Base-by-base conservation (phyloP, 345 rosid species). In the Orychophragmus violaceus region DNA sequence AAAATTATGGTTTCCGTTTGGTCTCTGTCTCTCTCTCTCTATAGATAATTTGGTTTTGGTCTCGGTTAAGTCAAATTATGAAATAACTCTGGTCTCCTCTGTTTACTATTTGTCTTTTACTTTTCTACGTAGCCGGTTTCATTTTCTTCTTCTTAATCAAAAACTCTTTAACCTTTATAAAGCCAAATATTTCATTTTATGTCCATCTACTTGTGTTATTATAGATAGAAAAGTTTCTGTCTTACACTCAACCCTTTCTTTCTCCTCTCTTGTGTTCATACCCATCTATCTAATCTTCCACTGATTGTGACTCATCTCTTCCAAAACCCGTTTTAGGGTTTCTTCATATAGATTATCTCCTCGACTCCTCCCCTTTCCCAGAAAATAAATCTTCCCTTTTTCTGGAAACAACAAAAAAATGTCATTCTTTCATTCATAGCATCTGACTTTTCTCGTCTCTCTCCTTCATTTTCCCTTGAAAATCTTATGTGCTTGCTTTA, bases 351-450 rank as follows among this genome's bases (percentile, higher is more conserved):
- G 2, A 13, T 11, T 6, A 45, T 67, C n/a, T n/a, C n/a, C n/a
- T n/a, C n/a, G n/a, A n/a, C 13, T 30, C 13, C 41, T 18, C 10
- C 7, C n/a, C 17, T 42, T 62, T 2, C 52, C 42, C 36, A 19
- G 12, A 27, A 48, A 27, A 25, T n/a, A n/a, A n/a, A n/a, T n/a
- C n/a, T 18, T 24, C 32, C 3, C 17, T 35, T 14, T 62, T 44
- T 27, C 13, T 16, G 7, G 3, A 27, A 28, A 51, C 24, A 37
- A 2, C 51, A 29, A 9, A 37, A 2, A 51, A 48, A 2, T 50
- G 60, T 60, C 49, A 35, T 19, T 64, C 25, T 27, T 64, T 65
- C 62, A 51, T 36, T 71, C 39, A 71, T 71, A 45, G 37, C 61
- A 36, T 24, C 48, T 62, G 62, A 33, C 69, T 54, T 54, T 62